Conservation (phyloP, 202 grass and related monocot genomes). For the Zizania palustris region DNA sequence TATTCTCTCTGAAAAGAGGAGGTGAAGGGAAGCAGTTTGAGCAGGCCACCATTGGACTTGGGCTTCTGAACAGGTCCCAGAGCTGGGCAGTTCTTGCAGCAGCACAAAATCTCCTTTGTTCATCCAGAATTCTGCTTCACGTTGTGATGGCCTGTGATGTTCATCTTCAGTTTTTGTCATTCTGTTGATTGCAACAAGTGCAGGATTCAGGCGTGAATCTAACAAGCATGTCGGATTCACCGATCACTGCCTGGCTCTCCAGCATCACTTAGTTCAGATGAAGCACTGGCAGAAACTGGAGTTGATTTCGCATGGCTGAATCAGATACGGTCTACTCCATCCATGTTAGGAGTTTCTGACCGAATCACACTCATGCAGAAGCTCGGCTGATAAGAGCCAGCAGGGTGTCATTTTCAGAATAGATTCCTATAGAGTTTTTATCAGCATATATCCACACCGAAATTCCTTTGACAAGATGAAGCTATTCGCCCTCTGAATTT, state of each 20-base stretch:
- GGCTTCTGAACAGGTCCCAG: no score
- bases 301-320: background rate
- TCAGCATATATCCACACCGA: constrained; percentile 13
- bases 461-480: background rate
- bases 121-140: no score
- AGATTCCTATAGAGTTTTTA: constrained; percentile 15
- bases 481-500: background rate
- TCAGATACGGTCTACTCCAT: background rate
- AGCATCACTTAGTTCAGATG: constrained; percentile 35
- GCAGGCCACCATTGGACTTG: no score
- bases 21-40: no score
- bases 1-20: no score
- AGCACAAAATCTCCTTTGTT: no score
- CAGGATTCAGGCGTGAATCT: no score
- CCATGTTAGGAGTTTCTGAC: background rate
- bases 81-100: no score
- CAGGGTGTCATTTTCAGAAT: constrained; percentile 9
- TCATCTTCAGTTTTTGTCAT: no score
- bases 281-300: background rate
- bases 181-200: no score
- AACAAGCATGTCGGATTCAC: constrained; percentile 53
- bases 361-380: background rate
- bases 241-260: constrained; percentile 60
- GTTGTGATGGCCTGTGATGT: no score
- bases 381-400: background rate